Conservation (phyloP, 2,329 filamentous ascomycete species). For the Fusarium mundagurra region DNA sequence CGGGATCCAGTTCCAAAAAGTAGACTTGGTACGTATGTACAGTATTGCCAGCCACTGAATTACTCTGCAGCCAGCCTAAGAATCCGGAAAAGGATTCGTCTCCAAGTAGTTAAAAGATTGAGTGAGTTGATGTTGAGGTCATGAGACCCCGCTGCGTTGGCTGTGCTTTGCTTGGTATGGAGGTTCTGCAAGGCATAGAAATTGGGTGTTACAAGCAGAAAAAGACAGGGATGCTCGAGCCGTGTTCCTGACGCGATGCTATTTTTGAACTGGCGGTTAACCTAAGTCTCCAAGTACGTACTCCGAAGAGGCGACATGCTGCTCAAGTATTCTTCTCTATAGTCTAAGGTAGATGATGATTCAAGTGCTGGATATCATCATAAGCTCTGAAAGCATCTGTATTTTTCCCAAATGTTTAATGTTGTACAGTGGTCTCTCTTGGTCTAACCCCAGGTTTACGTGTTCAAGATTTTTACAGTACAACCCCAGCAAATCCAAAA, state of each 20-base stretch:
- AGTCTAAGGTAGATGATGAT: too few species aligned
- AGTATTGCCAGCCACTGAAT: neutral
- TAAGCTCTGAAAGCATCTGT: too few species aligned
- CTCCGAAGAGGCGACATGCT: neutral
- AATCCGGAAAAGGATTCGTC: neutral
- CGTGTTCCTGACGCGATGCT: constrained; percentile 20
- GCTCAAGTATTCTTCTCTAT: neutral
- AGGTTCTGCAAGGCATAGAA: constrained; percentile 3
- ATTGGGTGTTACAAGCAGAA: constrained; percentile 10
- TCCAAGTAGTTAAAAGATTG: neutral
- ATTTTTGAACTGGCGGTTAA: constrained; percentile 31
- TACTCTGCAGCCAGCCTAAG: neutral
- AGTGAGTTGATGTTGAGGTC: constrained; percentile 1
- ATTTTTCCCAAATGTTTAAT: neutral
- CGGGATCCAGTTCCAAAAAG: neutral
- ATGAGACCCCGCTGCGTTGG: constrained; percentile 11
- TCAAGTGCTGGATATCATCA: neutral
- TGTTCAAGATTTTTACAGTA: neutral
- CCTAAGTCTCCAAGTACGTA: neutral
- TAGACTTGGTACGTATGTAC: neutral
- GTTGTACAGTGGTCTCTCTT: neutral
- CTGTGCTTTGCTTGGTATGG: constrained; percentile 9
- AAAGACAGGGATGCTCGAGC: constrained; percentile 8
- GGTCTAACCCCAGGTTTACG: constrained; percentile 12
- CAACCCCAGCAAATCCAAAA: constrained; percentile 20